Conservation (phyloP, 352 stramenopile species). For the Blastocystis sp. region DNA sequence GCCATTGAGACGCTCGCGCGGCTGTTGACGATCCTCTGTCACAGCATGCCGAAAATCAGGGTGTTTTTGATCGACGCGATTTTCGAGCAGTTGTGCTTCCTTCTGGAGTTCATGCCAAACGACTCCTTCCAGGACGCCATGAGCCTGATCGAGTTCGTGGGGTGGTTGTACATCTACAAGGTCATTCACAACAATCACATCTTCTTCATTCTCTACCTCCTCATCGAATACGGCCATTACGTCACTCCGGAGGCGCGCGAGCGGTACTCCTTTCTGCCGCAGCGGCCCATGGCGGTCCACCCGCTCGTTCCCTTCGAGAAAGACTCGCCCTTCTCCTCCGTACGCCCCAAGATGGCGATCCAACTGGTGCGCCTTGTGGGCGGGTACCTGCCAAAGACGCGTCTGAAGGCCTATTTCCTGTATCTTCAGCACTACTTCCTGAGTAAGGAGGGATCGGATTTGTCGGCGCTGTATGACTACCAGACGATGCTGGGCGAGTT, state of each 20-base stretch:
- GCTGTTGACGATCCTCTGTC: not conserved
- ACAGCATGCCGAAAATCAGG: not conserved
- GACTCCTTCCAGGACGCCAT: not conserved
- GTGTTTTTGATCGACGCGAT: slow-evolving; percentile 13
- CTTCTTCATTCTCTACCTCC: slow-evolving; percentile 21
- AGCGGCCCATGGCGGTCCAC: slow-evolving; percentile 6
- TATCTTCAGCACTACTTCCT: slow-evolving; percentile 58
- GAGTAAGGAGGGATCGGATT: slow-evolving; percentile 4
- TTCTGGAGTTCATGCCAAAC: not conserved
- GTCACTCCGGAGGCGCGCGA: slow-evolving; percentile 5
- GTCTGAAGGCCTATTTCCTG: not conserved
- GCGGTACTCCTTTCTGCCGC: slow-evolving; percentile 3
- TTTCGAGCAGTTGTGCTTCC: slow-evolving; percentile 1
- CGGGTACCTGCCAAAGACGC: not conserved
- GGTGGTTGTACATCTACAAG: not conserved
- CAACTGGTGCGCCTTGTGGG: not conserved
- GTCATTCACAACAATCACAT: slow-evolving; percentile 2
- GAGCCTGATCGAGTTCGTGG: slow-evolving; percentile 8
- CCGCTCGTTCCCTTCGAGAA: slow-evolving; percentile 27
- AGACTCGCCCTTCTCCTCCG: not conserved
- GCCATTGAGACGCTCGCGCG: not conserved
- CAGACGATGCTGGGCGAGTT: not conserved
- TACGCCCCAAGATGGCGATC: not conserved
- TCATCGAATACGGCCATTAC: slow-evolving; percentile 46
- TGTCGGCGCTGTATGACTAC: slow-evolving; percentile 19